Percentiles rank a stretch among this genome's conserved stretches.
Evolutionary conservation across 2,329 filamentous ascomycete species (phyloP).

Genomic region (Incumbomyces delicatus): DNA sequence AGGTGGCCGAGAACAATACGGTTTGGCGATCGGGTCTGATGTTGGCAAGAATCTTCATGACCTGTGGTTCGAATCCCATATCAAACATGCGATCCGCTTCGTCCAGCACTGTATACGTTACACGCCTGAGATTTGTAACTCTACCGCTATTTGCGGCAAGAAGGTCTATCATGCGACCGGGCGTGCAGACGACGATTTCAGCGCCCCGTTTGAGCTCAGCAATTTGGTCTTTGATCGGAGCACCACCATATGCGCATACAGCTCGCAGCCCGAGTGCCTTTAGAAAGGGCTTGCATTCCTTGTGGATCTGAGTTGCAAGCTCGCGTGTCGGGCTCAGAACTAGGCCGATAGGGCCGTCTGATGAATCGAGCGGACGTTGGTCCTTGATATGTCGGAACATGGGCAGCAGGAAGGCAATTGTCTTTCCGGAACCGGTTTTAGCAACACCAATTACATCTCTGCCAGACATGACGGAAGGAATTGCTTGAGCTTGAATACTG

Average conservation of each 20-base stretch:
- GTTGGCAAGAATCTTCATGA: constrained; percentile 90
- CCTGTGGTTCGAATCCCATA: constrained; percentile 97
- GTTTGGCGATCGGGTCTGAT: constrained; percentile 88
- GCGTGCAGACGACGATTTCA: constrained; percentile 90
- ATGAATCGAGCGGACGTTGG: constrained; percentile 67
- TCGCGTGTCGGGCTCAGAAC: constrained; percentile 94
- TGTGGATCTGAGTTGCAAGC: constrained; percentile 84
- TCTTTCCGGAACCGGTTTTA: constrained; percentile 97
- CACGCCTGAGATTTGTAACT: constrained; percentile 79
- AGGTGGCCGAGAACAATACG: constrained; percentile 91
- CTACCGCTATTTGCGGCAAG: constrained; percentile 87
- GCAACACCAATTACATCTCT: constrained; percentile 92
- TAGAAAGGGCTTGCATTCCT: constrained; percentile 88
- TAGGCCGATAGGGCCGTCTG: constrained; percentile 77
- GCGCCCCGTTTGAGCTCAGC: constrained; percentile 90
- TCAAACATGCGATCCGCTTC: constrained; percentile 99
- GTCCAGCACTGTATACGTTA: constrained; percentile 90
- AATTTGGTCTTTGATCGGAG: constrained; percentile 95
- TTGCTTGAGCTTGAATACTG: constrained; percentile 87
- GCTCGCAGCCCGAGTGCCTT: constrained; percentile 76
- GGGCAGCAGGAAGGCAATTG: constrained; percentile 84
- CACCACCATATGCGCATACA: constrained; percentile 88
- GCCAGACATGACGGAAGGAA: constrained; percentile 91
- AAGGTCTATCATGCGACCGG: constrained; percentile 90
- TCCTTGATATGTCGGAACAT: constrained; percentile 99